These are phyloP conservation scores for Tulasnella sp. DNA, from an alignment of 768 basidiomycete species.

Conservation along the genomic window DNA sequence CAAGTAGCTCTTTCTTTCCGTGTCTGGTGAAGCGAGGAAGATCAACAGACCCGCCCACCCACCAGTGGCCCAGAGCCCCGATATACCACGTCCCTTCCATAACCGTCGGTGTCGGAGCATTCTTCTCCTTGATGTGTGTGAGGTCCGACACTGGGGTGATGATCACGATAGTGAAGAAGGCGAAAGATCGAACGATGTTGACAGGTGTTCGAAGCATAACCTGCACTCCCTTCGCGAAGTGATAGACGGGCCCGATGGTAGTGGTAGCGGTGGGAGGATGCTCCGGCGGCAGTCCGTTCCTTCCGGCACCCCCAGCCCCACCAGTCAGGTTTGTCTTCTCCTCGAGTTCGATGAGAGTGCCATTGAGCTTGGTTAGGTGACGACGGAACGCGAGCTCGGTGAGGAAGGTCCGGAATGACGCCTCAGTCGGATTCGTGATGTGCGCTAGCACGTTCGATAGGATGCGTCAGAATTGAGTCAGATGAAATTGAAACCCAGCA, in stretches of 20 bases:
- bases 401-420: constrained; percentile 85
- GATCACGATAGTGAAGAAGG: constrained; percentile 76
- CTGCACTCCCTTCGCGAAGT: constrained; percentile 87
- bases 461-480: constrained; percentile 3
- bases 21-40: constrained; percentile 18
- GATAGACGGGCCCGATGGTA: constrained; percentile 40
- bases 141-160: constrained; percentile 42
- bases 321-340: constrained; percentile 22
- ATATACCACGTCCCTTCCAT: constrained; percentile 74
- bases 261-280: constrained; percentile 18
- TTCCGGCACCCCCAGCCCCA: background rate
- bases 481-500: constrained; percentile 17
- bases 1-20: constrained; percentile 16
- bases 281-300: background rate
- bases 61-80: constrained; percentile 87
- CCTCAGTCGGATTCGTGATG: constrained; percentile 88
- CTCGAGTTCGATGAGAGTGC: constrained; percentile 29
- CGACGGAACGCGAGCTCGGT: constrained; percentile 97
- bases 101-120: constrained; percentile 14
- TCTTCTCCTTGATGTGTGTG: constrained; percentile 17
- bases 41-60: constrained; percentile 70
- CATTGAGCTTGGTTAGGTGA: constrained; percentile 72
- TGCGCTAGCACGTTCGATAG: constrained; percentile 64
- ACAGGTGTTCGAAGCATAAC: constrained; percentile 87
- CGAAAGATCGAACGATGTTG: constrained; percentile 77